These are phyloP conservation scores for Aspergillus viridinutans DNA, from an alignment of 2,329 filamentous ascomycete species.

Conservation along the genomic window DNA sequence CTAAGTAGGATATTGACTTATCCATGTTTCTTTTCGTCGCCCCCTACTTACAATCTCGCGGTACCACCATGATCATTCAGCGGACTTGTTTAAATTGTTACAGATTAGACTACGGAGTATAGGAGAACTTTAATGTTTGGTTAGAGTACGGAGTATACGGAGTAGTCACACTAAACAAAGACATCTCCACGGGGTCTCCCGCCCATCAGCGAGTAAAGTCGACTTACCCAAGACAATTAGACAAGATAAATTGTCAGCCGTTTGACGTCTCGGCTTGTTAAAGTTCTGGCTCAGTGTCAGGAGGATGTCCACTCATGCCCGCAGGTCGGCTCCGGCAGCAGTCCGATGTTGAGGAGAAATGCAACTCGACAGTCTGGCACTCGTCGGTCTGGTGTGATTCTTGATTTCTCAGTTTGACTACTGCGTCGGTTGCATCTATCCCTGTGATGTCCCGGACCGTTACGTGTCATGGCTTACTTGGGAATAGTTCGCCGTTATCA, in stretches of 20 bases:
- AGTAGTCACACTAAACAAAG: not conserved
- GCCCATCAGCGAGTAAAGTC: not conserved
- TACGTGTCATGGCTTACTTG: constrained; percentile 29
- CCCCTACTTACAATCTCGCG: no score
- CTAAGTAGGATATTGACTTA: no score
- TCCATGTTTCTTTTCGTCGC: no score
- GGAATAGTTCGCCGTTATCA: constrained; percentile 15
- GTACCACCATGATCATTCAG: no score
- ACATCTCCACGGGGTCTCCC: not conserved
- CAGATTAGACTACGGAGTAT: no score
- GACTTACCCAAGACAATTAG: not conserved
- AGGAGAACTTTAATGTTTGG: not conserved
- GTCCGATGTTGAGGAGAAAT: no score
- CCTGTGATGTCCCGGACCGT: constrained; percentile 12
- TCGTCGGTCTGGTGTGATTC: not conserved
- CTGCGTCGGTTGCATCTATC: constrained; percentile 3
- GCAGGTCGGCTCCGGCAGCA: not conserved
- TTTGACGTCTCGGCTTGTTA: not conserved
- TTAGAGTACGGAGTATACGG: not conserved
- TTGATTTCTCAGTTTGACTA: constrained; percentile 8
- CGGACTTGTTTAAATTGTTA: no score
- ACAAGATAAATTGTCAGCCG: not conserved
- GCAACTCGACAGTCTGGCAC: not conserved
- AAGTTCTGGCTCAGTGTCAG: not conserved
- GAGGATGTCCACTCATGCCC: not conserved